Evolutionary conservation across 176 grass and related monocot genomes (phyloP).

Genomic region (Aegilops speltoides): DNA sequence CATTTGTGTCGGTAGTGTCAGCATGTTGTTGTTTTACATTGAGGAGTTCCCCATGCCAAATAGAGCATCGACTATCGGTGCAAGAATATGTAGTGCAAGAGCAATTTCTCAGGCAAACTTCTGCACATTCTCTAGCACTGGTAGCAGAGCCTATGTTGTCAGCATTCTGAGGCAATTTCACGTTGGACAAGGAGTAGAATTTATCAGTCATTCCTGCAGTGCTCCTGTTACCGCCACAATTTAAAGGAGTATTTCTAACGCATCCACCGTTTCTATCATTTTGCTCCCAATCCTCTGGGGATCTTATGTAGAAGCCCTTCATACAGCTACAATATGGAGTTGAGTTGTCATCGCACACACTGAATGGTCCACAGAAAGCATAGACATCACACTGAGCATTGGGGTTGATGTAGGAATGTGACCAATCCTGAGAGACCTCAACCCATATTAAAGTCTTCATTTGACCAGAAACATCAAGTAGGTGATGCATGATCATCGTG

Average conservation of each 20-base stretch:
- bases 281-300: conserved; percentile 33
- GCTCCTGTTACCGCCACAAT: conserved; percentile 21
- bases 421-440: conserved; percentile 30
- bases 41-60: conserved; percentile 46
- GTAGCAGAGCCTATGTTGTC: not conserved
- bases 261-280: conserved; percentile 44
- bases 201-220: conserved; percentile 23
- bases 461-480: conserved; percentile 33
- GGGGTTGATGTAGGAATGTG: conserved; percentile 4
- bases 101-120: conserved; percentile 37
- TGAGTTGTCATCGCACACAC: conserved; percentile 21
- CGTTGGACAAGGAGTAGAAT: conserved; percentile 35
- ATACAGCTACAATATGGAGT: conserved; percentile 38
- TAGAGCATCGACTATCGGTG: not conserved
- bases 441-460: conserved; percentile 25
- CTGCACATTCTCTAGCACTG: conserved; percentile 40
- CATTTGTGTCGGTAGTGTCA: not conserved
- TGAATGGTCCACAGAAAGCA: conserved; percentile 42
- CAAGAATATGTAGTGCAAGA: conserved; percentile 54
- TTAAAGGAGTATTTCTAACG: conserved; percentile 35
- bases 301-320: conserved; percentile 40
- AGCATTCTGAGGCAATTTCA: conserved; percentile 30
- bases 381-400: conserved; percentile 39
- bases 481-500: not conserved
- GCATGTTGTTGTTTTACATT: conserved; percentile 40